Base-by-base conservation (phyloP, 352 stramenopile genomes). In the Pythium apleroticum region DNA sequence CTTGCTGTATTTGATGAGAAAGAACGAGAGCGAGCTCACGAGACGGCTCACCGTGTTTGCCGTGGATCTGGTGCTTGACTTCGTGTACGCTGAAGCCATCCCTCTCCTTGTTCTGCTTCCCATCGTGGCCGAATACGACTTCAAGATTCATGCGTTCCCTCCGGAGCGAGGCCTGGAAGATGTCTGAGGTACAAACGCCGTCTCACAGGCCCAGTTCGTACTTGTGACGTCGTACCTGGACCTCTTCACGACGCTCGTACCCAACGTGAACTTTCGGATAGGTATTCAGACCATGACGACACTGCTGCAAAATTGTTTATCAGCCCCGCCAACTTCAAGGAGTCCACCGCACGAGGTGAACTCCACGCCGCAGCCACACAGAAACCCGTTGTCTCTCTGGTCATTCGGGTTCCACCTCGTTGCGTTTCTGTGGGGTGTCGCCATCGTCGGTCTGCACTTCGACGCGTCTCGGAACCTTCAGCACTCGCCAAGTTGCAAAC, bases 181-280 rank as follows among this genome's bases (percentile, higher is more conserved):
- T 22, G 25, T 24, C 10, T 65, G 58, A 48, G 30, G 3, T 11
- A 65, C 35, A 11, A 57, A 52, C 37, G 46, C 46, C 10, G 48
- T 57, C 20, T 33, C 48, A 7, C n/a, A 65, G 14, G 22, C 46
- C 1, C 58, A 33, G 4, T 52, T 48, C 17, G 48, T 65, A 6
- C 39, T 65, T 17, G 58, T 65, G 20, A 65, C 58, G 20, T 65
- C 58, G 22, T 52, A 57, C 20, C 2, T 65, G 10, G 58, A 65
- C 52, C 39, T 65, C 30, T 10, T 33, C 20, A 57, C 58, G 3
- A 52, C 58, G 33, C 20, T 65, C 30, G 46, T 58, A 9, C 57
- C 57, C 3, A 25, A 60, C 25, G 12, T 60, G 9, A 60, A 60
- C 54, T 60, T 60, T 20, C 20, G 52, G 24, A 22, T 60, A 0